These are phyloP conservation scores for Akanthomyces lecanii DNA, from an alignment of 2,329 filamentous ascomycete species.

Conservation along the genomic window DNA sequence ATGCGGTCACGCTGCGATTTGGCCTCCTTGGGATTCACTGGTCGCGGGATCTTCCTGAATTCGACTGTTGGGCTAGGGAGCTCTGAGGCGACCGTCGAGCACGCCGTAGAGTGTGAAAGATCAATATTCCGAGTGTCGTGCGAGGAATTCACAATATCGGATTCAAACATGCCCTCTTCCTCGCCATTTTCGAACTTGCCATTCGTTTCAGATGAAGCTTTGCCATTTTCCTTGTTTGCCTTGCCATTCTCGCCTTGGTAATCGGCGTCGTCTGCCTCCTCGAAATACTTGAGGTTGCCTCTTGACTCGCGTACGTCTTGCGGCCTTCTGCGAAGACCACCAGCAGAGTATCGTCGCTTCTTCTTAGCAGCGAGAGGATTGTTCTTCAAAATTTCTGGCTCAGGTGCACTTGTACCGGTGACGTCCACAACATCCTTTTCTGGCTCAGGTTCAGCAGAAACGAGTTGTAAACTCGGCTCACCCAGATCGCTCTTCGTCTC, in stretches of 20 bases:
- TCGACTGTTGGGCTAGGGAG: slow-evolving; percentile 35
- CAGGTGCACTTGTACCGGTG: slow-evolving; percentile 61
- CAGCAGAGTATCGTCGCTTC: slow-evolving; percentile 79
- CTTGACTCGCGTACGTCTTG: slow-evolving; percentile 65
- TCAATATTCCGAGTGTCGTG: slow-evolving; percentile 13
- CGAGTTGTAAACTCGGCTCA: slow-evolving; percentile 23
- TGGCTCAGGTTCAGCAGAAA: slow-evolving; percentile 32
- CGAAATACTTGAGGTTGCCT: slow-evolving; percentile 83
- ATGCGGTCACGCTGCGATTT: slow-evolving; percentile 65
- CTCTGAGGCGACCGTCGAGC: slow-evolving; percentile 30
- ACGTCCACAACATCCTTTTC: slow-evolving; percentile 47
- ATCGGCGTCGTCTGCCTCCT: slow-evolving; percentile 80
- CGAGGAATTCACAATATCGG: slow-evolving; percentile 6
- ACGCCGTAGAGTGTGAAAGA: slow-evolving; percentile 34
- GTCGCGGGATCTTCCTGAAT: slow-evolving; percentile 48
- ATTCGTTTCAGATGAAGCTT: not conserved
- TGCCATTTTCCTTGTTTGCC: not conserved
- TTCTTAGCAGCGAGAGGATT: slow-evolving; percentile 39
- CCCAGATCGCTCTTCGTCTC: slow-evolving; percentile 35
- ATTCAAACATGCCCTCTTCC: slow-evolving; percentile 21
- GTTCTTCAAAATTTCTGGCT: slow-evolving; percentile 52
- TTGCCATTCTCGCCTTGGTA: slow-evolving; percentile 30
- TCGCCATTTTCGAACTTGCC: slow-evolving; percentile 55
- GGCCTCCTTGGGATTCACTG: slow-evolving; percentile 73
- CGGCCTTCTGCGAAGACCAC: slow-evolving; percentile 71